These are phyloP conservation scores for Bisporella sp. DNA, from an alignment of 2,329 filamentous ascomycete species.

Conservation along the genomic window DNA sequence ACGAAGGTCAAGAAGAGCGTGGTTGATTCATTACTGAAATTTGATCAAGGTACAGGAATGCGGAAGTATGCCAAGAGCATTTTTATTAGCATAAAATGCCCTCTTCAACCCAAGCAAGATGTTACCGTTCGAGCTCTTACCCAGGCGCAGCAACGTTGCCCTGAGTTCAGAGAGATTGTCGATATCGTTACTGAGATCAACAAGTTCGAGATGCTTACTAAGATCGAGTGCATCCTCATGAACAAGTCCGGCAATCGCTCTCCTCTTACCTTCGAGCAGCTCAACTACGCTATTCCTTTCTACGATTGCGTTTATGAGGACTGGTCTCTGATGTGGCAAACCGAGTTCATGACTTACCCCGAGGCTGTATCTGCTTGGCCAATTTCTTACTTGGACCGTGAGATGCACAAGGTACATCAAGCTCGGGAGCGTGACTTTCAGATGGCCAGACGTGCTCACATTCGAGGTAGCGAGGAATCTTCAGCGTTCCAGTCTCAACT, in stretches of 20 bases:
- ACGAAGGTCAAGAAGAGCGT: constrained; percentile 1
- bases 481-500: too few species aligned
- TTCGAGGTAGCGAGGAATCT: background rate
- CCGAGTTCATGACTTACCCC: constrained; percentile 8
- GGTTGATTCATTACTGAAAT: constrained; percentile 7
- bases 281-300: constrained; percentile 19
- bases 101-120: background rate
- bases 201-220: background rate
- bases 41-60: constrained; percentile 11
- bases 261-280: background rate
- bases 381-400: constrained; percentile 3
- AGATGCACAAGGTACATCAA: constrained; percentile 4
- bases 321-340: constrained; percentile 17
- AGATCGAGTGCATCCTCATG: constrained; percentile 1
- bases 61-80: constrained; percentile 5
- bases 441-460: background rate
- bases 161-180: background rate
- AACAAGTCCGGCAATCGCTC: background rate
- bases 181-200: background rate
- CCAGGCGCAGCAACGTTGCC: background rate
- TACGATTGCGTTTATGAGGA: constrained; percentile 18
- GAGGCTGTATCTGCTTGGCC: constrained; percentile 6
- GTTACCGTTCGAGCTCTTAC: background rate
- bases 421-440: too few species aligned
- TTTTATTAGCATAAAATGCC: constrained; percentile 13